Evolutionary conservation across 768 basidiomycete genomes (phyloP), one percentile per base, ranked within the genome.

Genomic region (Leccinum sublutescens): DNA sequence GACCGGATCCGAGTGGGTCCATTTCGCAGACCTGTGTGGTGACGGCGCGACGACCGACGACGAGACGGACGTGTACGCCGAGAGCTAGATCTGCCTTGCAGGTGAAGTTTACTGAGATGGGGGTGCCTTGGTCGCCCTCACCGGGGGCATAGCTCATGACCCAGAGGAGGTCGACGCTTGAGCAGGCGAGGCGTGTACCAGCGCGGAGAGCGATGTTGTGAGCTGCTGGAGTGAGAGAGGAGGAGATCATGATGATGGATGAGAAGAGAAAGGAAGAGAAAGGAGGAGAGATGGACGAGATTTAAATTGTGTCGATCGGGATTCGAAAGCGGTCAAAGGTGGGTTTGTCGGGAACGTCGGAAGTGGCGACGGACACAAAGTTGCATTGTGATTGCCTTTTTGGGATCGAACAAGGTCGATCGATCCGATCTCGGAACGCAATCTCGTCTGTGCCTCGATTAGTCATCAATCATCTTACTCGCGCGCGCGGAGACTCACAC

Each of bases 41-140:
- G 25, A 93, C 80, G 3, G 90, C 83, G 62, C 82, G 85, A 59
- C 78, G 72, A 31, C 87, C 91, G 62, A 94, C 78, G 64, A 93
- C 84, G 62, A 94, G 83, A 54, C 92, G 85, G 23, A 93, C 82
- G 59, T 80, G 85, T 38, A 89, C 79, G 1, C 63, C 72, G 3
- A 65, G 1, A 3, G 63, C 63, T 0, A 66, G 54, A 12, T 68
- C 68, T 3, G 63, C 55, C 31, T 64, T 68, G 56, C 73, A 73
- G 6, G 79, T 72, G 56, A 83, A 82, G 10, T 80, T 76, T 62
- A 89, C 85, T 36, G 83, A 78, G 68, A 94, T 82, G 52, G 81
- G 83, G 0, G 83, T 79, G 57, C 86, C 87, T 21, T 79, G 73
- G 61, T 81, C 79, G 58, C 91, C 92, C 68, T 87, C 82, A 19